Evolutionary conservation across 139 green algal genomes (phyloP), one percentile per base, ranked within the genome.

Genomic region (Trebouxia sp.): DNA sequence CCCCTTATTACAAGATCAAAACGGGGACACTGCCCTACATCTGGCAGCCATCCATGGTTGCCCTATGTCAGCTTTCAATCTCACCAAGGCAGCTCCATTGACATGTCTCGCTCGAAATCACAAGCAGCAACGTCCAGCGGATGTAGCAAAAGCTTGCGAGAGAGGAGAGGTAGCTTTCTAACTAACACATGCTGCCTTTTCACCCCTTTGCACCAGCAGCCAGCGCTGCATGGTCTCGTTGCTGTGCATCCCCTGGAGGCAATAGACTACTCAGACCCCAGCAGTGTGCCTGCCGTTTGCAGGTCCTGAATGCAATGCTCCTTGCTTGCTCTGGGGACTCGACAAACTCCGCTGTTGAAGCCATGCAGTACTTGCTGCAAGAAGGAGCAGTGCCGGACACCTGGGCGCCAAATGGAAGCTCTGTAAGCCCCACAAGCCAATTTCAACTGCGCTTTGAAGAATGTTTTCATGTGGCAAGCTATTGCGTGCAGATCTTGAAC

Each of bases 261-360:
- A 35, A 28, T 39, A 14, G 6, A 41, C 26, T 38, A 42, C 77
- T 62, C 9, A 65, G 65, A 62, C 42, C 42, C 35, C 47, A 48
- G 38, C 35, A 72, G 28, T 72, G 76, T 70, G 76, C 32, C 72
- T 42, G 32, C 72, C 41, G 45, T 9, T 30, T 53, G 77, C 80
- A 87, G 84, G 89, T 95, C 62, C 81, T 94, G 45, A 95, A 95
- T 67, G 92, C 92, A 0, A 90, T 95, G 90, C 87, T 95, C 80
- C 86, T 95, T 35, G 92, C 87, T 4, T 95, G 92, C 75, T 78
- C 90, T 5, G 85, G 84, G 0, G 83, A 88, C 45, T 72, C 72
- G 24, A 80, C 55, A 11, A 39, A 22, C 0, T 65, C 67, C 0
- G 80, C 81, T 20, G 65, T 89, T 47, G 75, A 53, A 4, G 83